Evolutionary conservation across 352 stramenopile species (phyloP).

Genomic region (Sclerospora graminicola): DNA sequence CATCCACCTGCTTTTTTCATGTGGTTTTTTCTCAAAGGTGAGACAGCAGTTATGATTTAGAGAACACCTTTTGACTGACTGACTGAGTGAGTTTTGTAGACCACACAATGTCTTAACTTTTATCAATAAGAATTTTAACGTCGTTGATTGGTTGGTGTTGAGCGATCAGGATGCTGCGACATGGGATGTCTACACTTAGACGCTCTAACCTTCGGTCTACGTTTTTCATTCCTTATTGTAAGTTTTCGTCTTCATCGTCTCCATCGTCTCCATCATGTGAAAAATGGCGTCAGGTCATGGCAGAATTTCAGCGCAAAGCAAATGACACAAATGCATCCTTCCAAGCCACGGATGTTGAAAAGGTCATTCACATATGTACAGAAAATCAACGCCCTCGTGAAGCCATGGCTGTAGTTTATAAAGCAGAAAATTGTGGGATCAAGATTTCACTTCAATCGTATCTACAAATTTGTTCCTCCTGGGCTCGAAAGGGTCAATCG

Average conservation of each 20-base stretch:
- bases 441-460: constrained; percentile 20
- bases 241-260: neutral
- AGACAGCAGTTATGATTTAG: too few species aligned
- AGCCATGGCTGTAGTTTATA: constrained; percentile 33
- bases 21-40: too few species aligned
- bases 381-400: constrained; percentile 38
- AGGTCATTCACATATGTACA: constrained; percentile 30
- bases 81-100: too few species aligned
- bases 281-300: constrained; percentile 38
- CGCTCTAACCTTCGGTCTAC: too few species aligned
- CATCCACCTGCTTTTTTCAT: too few species aligned
- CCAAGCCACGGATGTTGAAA: constrained; percentile 15
- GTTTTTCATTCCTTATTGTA: too few species aligned
- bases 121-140: too few species aligned
- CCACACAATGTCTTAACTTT: too few species aligned
- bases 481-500: constrained; percentile 37
- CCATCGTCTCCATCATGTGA: neutral
- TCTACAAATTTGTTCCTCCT: constrained; percentile 34
- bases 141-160: neutral
- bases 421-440: constrained; percentile 31
- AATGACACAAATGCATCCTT: constrained; percentile 10
- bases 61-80: too few species aligned
- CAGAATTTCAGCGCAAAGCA: constrained; percentile 32
- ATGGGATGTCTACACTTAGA: constrained; percentile 12
- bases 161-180: neutral